Conservation (phyloP, 495 filamentous ascomycete species). For the Chaetomium tenue region DNA sequence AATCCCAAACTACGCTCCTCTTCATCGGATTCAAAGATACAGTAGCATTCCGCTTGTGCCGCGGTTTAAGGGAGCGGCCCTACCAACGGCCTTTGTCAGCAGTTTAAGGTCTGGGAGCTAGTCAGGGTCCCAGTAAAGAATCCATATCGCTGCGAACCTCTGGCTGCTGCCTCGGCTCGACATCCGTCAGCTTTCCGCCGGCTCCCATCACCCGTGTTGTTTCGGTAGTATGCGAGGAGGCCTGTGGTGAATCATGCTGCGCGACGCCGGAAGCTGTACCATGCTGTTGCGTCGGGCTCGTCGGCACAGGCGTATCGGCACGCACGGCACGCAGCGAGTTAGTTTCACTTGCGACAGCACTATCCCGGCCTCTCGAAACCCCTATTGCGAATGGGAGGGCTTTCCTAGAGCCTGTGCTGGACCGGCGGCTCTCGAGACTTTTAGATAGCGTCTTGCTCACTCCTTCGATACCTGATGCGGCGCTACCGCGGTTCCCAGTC, state of each 20-base stretch:
- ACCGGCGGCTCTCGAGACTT: conserved; percentile 85
- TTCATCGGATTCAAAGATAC: conserved; percentile 37
- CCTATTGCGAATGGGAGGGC: conserved; percentile 49
- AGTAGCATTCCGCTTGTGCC: conserved; percentile 36
- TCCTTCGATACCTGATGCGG: conserved; percentile 58
- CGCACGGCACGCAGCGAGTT: conserved; percentile 47
- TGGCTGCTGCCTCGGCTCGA: conserved; percentile 19
- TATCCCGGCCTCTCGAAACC: conserved; percentile 41
- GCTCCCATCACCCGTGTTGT: conserved; percentile 1
- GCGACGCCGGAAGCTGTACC: conserved; percentile 6
- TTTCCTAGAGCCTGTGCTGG: conserved; percentile 78
- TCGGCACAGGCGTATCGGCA: conserved; percentile 37
- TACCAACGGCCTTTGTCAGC: conserved; percentile 28
- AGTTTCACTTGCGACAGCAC: conserved; percentile 50
- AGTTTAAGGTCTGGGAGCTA: conserved; percentile 4
- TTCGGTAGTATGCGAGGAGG: conserved; percentile 11
- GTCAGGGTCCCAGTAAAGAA: conserved; percentile 36
- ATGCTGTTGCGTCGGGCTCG: conserved; percentile 41
- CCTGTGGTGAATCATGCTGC: conserved; percentile 11
- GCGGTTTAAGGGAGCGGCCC: conserved; percentile 23
- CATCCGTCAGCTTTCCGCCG: conserved; percentile 6
- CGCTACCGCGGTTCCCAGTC: conserved; percentile 38
- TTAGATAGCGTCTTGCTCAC: conserved; percentile 76
- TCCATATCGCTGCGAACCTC: conserved; percentile 41
- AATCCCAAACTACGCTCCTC: conserved; percentile 53